These are phyloP conservation scores for Globisporangium viniferum DNA, from an alignment of 352 stramenopile genomes.

Conservation along the genomic window DNA sequence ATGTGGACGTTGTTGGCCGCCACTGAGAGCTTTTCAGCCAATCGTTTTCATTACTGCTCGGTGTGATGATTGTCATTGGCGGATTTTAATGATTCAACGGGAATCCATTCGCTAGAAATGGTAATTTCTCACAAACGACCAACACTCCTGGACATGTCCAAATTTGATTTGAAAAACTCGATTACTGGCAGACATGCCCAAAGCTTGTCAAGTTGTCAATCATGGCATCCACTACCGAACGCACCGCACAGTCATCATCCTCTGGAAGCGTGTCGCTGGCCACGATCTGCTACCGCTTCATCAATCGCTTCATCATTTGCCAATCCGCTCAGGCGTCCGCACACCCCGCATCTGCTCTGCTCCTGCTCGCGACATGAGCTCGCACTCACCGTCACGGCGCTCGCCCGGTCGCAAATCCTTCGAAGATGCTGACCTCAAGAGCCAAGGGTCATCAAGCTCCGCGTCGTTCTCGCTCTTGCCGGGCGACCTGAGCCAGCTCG, in stretches of 20 bases:
- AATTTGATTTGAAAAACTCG: too few relatives aligned
- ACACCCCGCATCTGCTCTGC: background rate
- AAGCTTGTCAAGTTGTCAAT: too few relatives aligned
- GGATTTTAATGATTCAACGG: background rate
- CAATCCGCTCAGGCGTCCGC: background rate
- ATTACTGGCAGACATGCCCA: too few relatives aligned
- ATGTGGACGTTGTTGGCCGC: background rate
- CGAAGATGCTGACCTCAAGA: background rate
- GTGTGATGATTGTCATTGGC: background rate
- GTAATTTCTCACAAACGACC: background rate
- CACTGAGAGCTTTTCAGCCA: slow-evolving; percentile 3
- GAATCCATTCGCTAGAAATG: slow-evolving; percentile 1
- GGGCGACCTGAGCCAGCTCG: slow-evolving; percentile 1
- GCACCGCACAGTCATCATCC: too few relatives aligned
- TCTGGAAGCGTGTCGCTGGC: background rate
- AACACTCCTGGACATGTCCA: background rate
- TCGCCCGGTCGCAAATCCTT: background rate
- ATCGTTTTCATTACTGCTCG: background rate
- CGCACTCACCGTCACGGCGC: background rate
- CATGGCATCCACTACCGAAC: background rate
- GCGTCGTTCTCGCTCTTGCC: slow-evolving; percentile 9
- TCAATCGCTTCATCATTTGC: background rate
- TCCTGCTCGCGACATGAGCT: background rate
- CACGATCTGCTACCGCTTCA: background rate
- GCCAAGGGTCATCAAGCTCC: background rate